These are phyloP conservation scores for Peronospora destructor DNA, from an alignment of 352 stramenopile species.

Conservation along the genomic window DNA sequence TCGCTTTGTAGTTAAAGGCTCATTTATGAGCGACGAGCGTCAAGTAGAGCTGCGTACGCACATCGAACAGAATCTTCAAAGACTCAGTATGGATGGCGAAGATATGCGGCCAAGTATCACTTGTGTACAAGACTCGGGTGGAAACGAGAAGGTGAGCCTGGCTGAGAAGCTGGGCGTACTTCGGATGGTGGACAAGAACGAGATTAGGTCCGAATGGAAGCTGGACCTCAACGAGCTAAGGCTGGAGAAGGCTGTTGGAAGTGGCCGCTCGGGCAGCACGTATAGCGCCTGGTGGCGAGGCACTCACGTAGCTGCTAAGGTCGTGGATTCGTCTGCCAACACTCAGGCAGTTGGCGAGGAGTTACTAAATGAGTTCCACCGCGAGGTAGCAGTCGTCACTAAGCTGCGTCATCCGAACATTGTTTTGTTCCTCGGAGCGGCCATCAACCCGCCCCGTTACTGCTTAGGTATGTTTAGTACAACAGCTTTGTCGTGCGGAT, in stretches of 20 bases:
- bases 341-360: conserved; percentile 61
- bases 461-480: conserved; percentile 54
- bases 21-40: conserved; percentile 76
- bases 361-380: conserved; percentile 80
- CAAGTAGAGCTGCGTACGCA: conserved; percentile 58
- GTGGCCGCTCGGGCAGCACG: conserved; percentile 67
- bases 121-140: conserved; percentile 13
- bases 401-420: conserved; percentile 84
- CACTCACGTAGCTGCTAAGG: conserved; percentile 71
- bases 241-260: conserved; percentile 60
- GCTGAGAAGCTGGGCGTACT: conserved; percentile 68
- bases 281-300: conserved; percentile 78
- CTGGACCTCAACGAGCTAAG: conserved; percentile 67
- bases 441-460: conserved; percentile 71
- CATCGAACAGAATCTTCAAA: conserved; percentile 70
- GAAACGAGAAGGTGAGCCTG: conserved; percentile 33
- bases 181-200: conserved; percentile 81
- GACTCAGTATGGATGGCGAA: conserved; percentile 55
- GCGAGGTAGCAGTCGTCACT: conserved; percentile 78
- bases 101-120: conserved; percentile 16
- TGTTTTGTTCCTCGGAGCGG: conserved; percentile 76
- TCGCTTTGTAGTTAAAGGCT: conserved; percentile 76
- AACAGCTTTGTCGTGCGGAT: neutral
- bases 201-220: conserved; percentile 81
- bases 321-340: conserved; percentile 71